Evolutionary conservation across 352 stramenopile genomes (phyloP).

Genomic region (Blastocystis sp.): DNA sequence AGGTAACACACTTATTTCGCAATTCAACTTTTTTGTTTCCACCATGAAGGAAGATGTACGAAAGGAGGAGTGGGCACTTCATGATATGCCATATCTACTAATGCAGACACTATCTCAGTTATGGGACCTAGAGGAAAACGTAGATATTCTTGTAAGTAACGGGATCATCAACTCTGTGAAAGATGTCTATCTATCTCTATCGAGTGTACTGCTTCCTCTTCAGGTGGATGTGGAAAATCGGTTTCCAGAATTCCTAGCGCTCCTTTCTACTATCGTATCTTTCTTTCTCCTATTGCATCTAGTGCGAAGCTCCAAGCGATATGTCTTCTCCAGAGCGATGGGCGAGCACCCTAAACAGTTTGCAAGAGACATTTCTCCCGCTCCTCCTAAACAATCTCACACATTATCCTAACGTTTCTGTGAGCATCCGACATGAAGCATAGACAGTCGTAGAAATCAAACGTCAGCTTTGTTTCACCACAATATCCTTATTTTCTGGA

Average conservation of each 20-base stretch:
- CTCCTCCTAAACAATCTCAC: background rate
- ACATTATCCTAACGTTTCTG: background rate
- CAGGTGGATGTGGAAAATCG: background rate
- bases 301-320: conserved; percentile 19
- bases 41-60: conserved; percentile 1
- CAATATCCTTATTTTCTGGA: background rate
- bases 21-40: background rate
- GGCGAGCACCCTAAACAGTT: background rate
- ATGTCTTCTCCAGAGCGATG: background rate
- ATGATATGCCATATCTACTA: conserved; percentile 48
- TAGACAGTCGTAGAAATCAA: conserved; percentile 13
- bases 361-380: conserved; percentile 37
- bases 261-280: background rate
- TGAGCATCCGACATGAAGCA: background rate
- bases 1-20: conserved; percentile 5
- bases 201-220: background rate
- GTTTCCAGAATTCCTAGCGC: background rate
- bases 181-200: background rate
- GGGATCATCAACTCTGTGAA: background rate
- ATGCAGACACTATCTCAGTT: conserved; percentile 43
- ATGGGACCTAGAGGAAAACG: conserved; percentile 24
- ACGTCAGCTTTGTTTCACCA: conserved; percentile 31
- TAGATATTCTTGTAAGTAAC: background rate
- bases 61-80: conserved; percentile 38
- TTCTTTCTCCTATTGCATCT: background rate